A percentile compares a stretch with the other conserved stretches of the same genome.
Conservation (phyloP, 2,329 filamentous ascomycete species). For the Phialophora expanda region DNA sequence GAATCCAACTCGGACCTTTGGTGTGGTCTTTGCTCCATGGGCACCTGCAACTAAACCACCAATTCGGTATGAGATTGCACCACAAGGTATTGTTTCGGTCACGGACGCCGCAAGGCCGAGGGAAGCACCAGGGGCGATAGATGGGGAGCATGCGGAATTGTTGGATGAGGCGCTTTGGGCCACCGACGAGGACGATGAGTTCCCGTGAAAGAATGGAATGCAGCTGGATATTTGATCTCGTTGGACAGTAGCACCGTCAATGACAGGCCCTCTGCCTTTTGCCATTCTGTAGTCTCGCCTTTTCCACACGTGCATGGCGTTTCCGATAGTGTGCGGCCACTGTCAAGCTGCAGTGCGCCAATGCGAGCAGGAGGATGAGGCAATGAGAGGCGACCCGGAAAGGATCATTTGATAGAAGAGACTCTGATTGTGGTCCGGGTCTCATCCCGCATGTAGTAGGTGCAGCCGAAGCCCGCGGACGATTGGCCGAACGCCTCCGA, state of each 20-base stretch:
- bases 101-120: conserved; percentile 5
- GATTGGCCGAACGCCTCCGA: neutral
- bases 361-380: neutral
- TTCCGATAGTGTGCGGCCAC: neutral
- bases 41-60: conserved; percentile 44
- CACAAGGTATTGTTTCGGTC: conserved; percentile 33
- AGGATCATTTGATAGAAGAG: neutral
- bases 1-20: conserved; percentile 73
- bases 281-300: neutral
- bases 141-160: conserved; percentile 33
- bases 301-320: neutral
- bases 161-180: conserved; percentile 34
- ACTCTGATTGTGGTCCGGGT: neutral
- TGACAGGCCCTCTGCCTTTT: neutral
- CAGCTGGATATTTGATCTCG: neutral
- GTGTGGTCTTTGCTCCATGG: conserved; percentile 88
- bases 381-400: neutral
- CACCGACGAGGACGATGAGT: conserved; percentile 35
- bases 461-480: neutral
- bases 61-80: conserved; percentile 34
- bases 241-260: neutral
- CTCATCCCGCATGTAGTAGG: conserved; percentile 4
- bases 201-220: conserved; percentile 14
- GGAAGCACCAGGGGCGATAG: neutral
- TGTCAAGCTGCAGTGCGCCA: neutral